A percentile compares a stretch with the other conserved stretches of the same genome.
phyloP scores from a whole-genome alignment of 2,329 filamentous ascomycete species.

The Colletotrichum endophyticum region DNA sequence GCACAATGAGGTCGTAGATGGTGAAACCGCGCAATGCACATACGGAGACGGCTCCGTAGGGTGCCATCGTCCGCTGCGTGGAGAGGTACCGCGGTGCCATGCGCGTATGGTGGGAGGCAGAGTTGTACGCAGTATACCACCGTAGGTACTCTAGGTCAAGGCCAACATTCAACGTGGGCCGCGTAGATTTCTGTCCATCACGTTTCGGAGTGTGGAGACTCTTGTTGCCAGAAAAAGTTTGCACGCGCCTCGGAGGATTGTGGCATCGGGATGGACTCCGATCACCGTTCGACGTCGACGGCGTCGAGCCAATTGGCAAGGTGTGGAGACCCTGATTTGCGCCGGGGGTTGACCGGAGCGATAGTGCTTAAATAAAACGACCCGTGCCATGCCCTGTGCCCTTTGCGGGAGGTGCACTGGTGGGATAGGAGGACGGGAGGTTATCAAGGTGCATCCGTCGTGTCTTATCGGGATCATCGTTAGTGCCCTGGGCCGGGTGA shows the following conservation, averaged over 20 bases:
- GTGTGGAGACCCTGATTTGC: conserved; percentile 19
- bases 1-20: not conserved
- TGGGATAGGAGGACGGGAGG: not conserved
- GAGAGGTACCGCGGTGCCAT: not conserved
- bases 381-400: not conserved
- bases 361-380: conserved; percentile 1
- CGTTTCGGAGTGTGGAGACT: not conserved
- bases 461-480: not conserved
- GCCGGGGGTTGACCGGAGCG: conserved; percentile 14
- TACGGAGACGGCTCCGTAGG: not conserved
- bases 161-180: not conserved
- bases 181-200: not conserved
- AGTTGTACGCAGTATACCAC: not conserved
- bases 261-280: conserved; percentile 15
- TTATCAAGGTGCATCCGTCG: not conserved
- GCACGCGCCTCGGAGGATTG: conserved; percentile 10
- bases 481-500: not conserved
- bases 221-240: conserved; percentile 7
- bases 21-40: not conserved
- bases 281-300: not conserved
- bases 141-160: not conserved
- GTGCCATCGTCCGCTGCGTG: not conserved
- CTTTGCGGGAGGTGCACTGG: not conserved
- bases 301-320: not conserved
- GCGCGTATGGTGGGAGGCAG: not conserved